Conservation (phyloP, 257 asterid genomes). For the Solanum chiquidenum region DNA sequence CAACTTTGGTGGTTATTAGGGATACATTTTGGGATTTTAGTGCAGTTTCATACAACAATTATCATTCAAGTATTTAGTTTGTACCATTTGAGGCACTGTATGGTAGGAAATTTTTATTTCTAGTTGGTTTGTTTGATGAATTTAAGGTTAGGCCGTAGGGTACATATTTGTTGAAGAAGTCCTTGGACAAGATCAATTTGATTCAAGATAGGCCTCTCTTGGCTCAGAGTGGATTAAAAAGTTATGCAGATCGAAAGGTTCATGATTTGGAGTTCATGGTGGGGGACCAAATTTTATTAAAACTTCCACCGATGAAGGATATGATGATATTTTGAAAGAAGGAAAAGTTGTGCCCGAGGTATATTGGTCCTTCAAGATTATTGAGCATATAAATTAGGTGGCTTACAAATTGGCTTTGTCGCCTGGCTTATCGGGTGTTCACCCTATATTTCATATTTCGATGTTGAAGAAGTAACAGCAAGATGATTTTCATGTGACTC, state of each 20-base stretch:
- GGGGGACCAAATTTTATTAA: too few relatives aligned
- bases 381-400: not conserved
- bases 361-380: not conserved
- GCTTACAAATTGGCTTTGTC: too few relatives aligned
- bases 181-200: not conserved
- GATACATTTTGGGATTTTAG: not conserved
- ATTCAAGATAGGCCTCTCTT: not conserved
- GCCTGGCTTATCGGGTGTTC: not conserved
- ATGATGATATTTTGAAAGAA: not conserved
- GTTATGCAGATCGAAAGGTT: too few relatives aligned
- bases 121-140: not conserved
- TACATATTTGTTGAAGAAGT: not conserved
- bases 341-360: not conserved
- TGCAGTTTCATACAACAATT: too few relatives aligned
- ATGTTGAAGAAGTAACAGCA: not conserved
- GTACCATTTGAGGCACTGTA: too few relatives aligned
- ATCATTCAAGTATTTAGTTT: not conserved
- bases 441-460: not conserved
- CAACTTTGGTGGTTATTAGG: not conserved
- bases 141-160: not conserved
- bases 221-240: too few relatives aligned
- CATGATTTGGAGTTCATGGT: too few relatives aligned
- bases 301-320: not conserved
- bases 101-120: not conserved
- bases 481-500: not conserved